Conservation (phyloP, 2,329 filamentous ascomycete species). For the Dryadomyces quercivorus region DNA sequence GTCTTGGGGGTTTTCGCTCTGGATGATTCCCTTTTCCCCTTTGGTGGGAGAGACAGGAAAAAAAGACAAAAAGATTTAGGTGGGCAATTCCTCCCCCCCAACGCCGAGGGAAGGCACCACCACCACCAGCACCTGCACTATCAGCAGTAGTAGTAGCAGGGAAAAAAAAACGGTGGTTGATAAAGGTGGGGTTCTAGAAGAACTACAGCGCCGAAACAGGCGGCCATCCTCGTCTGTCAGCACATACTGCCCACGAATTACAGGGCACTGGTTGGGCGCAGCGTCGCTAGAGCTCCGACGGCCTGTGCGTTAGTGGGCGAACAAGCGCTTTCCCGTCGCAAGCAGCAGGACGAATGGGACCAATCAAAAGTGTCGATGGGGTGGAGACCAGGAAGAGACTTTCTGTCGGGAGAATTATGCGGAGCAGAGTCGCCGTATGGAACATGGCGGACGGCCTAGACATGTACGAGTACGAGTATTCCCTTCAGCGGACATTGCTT, state of each 20-base stretch:
- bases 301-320: not conserved
- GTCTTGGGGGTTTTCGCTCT: not conserved
- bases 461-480: not conserved
- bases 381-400: not conserved
- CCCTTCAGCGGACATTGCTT: not conserved
- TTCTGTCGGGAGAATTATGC: not conserved
- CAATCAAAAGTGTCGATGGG: not conserved
- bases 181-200: not conserved
- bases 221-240: not conserved
- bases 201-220: not conserved
- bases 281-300: not conserved
- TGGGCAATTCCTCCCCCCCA: too few species aligned
- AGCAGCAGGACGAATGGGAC: not conserved
- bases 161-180: not conserved
- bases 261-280: not conserved
- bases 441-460: not conserved
- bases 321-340: not conserved
- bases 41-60: not conserved
- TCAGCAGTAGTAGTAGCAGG: not conserved
- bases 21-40: too few species aligned
- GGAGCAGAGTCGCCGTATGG: not conserved
- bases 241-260: not conserved
- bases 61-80: not conserved
- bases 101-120: too few species aligned
- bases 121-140: too few species aligned